Conservation (phyloP, 2,329 filamentous ascomycete species). For the Bipolaris bicolor region DNA sequence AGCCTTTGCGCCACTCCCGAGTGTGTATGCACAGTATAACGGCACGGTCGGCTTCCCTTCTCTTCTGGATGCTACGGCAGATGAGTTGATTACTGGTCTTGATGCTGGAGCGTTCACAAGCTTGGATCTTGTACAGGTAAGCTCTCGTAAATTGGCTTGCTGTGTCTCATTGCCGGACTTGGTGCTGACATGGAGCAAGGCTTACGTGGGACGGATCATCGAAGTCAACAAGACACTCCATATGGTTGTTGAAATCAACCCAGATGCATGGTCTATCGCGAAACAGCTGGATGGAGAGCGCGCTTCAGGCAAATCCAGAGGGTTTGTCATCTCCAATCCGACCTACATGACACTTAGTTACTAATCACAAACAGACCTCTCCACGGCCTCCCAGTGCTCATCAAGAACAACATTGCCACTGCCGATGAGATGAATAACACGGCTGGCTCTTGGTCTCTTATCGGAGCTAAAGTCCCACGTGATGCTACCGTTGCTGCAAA, state of each 20-base stretch:
- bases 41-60: conserved; percentile 33
- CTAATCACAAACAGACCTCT: conserved; percentile 53
- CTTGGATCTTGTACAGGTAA: conserved; percentile 58
- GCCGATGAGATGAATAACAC: conserved; percentile 68
- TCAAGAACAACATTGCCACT: conserved; percentile 73
- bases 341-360: not conserved
- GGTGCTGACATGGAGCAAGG: conserved; percentile 37
- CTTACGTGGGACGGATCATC: conserved; percentile 59
- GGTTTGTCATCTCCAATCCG: conserved; percentile 40
- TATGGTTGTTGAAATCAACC: conserved; percentile 62
- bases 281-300: conserved; percentile 57
- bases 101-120: conserved; percentile 60
- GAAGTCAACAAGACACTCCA: conserved; percentile 61
- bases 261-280: conserved; percentile 60
- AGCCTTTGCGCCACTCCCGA: conserved; percentile 27
- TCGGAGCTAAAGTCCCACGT: conserved; percentile 62
- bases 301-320: conserved; percentile 53
- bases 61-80: conserved; percentile 59
- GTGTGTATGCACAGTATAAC: conserved; percentile 23
- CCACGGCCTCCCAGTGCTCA: conserved; percentile 68
- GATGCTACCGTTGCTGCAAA: conserved; percentile 67
- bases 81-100: conserved; percentile 59
- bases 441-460: conserved; percentile 67
- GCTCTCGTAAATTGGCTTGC: not conserved
- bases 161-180: not conserved